phyloP scores from a whole-genome alignment of 2,329 filamentous ascomycete species.

The Cytospora leucostoma region DNA sequence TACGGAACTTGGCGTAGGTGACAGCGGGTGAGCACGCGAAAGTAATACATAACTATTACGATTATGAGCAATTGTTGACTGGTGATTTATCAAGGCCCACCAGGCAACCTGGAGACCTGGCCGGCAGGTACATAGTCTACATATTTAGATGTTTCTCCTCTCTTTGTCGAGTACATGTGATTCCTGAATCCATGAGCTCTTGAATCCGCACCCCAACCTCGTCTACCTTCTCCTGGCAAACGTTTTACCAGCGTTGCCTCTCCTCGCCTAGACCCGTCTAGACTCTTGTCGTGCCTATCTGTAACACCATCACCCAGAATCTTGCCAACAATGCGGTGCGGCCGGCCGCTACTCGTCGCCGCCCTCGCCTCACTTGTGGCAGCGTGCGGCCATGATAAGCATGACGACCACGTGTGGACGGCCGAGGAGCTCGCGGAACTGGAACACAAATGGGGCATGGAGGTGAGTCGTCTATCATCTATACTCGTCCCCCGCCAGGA shows the following conservation, averaged over 20 bases:
- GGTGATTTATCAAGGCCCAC: not conserved
- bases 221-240: not conserved
- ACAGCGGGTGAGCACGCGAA: not conserved
- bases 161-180: not conserved
- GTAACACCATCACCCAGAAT: not conserved
- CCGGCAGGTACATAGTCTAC: not conserved
- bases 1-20: not conserved
- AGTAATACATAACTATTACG: not conserved
- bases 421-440: slow-evolving; percentile 54
- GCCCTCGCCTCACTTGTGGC: slow-evolving; percentile 32
- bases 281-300: not conserved
- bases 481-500: not conserved
- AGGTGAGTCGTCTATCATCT: slow-evolving; percentile 43
- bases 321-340: slow-evolving; percentile 32
- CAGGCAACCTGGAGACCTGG: not conserved
- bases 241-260: not conserved
- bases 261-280: not conserved
- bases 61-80: not conserved
- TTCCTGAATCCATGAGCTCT: not conserved
- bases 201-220: not conserved
- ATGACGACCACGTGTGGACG: slow-evolving; percentile 48
- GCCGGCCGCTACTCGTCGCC: slow-evolving; percentile 27
- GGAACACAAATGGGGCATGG: slow-evolving; percentile 58
- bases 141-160: not conserved
- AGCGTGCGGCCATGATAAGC: slow-evolving; percentile 37